phyloP scores from a whole-genome alignment of 164 flowering plant genomes.

The Santalum album region DNA sequence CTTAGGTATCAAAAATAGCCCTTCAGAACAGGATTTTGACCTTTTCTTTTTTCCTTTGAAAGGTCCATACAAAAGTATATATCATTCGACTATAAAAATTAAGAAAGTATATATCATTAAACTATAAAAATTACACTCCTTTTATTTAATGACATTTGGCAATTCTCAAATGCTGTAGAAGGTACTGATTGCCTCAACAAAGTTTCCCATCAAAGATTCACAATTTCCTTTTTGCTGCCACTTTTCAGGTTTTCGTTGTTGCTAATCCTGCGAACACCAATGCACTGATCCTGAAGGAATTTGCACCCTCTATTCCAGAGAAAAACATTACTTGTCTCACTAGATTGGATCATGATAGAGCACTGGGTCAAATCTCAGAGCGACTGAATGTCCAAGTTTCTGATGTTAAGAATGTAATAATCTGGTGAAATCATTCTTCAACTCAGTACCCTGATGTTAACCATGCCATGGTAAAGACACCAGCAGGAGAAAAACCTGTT shows the following conservation, averaged over 20 bases:
- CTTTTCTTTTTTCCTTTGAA: no score
- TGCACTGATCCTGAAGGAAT: constrained; percentile 96
- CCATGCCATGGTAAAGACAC: constrained; percentile 78
- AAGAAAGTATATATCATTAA: no score
- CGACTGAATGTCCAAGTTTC: constrained; percentile 76
- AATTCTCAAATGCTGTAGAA: no score
- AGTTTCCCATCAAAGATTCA: no score
- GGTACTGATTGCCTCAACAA: no score
- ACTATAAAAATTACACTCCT: no score
- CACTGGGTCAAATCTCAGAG: constrained; percentile 95
- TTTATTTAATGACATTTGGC: no score
- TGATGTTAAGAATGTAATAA: constrained; percentile 93
- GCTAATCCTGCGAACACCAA: constrained; percentile 99
- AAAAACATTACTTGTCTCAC: constrained; percentile 90
- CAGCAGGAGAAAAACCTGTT: constrained; percentile 77
- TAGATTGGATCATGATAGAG: constrained; percentile 95
- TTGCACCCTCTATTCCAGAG: constrained; percentile 78
- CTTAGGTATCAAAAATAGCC: no score
- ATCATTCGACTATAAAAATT: no score
- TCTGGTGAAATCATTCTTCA: constrained; percentile 98
- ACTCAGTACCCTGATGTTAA: constrained; percentile 86
- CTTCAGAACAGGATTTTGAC: no score
- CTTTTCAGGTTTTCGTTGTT: constrained; percentile 86
- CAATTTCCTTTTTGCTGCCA: no score
- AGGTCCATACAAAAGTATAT: no score